Percentiles rank a stretch among this genome's conserved stretches.
Conservation (phyloP, 441 rosid genomes). For the Gossypium aridum region DNA sequence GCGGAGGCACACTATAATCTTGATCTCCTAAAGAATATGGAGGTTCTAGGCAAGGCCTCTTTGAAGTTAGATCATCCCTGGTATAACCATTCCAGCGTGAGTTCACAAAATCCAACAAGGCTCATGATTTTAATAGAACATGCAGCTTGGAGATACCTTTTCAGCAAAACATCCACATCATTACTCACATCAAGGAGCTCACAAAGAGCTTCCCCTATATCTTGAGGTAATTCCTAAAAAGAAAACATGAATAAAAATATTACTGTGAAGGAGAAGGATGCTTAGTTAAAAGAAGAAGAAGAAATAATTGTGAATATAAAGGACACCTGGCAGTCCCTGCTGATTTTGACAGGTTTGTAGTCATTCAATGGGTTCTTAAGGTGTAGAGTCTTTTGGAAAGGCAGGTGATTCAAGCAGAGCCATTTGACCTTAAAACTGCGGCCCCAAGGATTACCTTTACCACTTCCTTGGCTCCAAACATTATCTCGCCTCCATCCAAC, state of each 20-base stretch:
- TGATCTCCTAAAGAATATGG: constrained; percentile 50
- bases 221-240: constrained; percentile 73
- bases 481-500: constrained; percentile 92
- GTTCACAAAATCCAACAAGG: constrained; percentile 18
- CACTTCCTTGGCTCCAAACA: constrained; percentile 87
- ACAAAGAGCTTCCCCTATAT: constrained; percentile 94
- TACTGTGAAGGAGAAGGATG: neutral
- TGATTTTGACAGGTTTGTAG: constrained; percentile 91
- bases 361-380: constrained; percentile 93
- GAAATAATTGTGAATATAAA: neutral
- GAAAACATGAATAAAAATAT: constrained; percentile 9
- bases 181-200: constrained; percentile 68
- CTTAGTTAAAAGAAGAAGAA: neutral
- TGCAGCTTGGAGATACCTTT: constrained; percentile 37
- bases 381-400: constrained; percentile 94
- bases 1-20: constrained; percentile 37
- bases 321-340: constrained; percentile 94
- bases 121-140: constrained; percentile 12
- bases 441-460: constrained; percentile 88
- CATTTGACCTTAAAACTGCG: constrained; percentile 90
- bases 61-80: constrained; percentile 46
- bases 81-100: constrained; percentile 19
- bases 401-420: constrained; percentile 75
- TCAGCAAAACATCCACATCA: constrained; percentile 38
- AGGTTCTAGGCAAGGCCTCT: constrained; percentile 46